Conservation (phyloP, 176 grass and related monocot genomes). For the Otatea glauca region DNA sequence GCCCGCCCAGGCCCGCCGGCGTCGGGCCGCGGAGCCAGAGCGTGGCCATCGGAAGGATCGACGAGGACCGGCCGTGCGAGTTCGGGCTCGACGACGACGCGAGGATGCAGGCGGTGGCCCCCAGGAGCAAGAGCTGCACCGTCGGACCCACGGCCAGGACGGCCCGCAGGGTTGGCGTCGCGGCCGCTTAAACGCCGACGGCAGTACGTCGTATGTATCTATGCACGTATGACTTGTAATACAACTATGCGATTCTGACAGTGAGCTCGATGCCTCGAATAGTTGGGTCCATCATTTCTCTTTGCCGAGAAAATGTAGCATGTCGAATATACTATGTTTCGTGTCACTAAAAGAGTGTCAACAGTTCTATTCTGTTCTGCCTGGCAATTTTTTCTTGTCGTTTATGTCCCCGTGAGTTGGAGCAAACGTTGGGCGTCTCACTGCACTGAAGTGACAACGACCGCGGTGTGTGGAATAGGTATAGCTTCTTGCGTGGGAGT, state of each 20-base stretch:
- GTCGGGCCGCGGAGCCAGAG: conserved; percentile 53
- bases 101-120: conserved; percentile 19
- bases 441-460: not conserved
- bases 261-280: not conserved
- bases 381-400: not conserved
- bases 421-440: not conserved
- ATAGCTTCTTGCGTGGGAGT: not conserved
- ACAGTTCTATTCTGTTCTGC: too few relatives aligned
- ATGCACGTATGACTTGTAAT: not conserved
- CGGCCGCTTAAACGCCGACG: not conserved
- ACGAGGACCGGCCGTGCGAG: conserved; percentile 69
- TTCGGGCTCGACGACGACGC: conserved; percentile 40
- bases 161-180: conserved; percentile 10
- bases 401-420: not conserved
- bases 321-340: not conserved
- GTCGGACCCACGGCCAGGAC: conserved; percentile 27
- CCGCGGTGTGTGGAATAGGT: not conserved
- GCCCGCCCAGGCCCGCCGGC: not conserved
- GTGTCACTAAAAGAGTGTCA: not conserved
- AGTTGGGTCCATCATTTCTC: too few relatives aligned
- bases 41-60: conserved; percentile 54
- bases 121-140: conserved; percentile 57
- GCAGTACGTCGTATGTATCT: not conserved
- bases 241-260: not conserved
- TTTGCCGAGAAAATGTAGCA: not conserved